Percentiles rank a stretch among this genome's conserved stretches.
Evolutionary conservation across 306 rosid genomes (phyloP).

Genomic region (Corylus americana): DNA sequence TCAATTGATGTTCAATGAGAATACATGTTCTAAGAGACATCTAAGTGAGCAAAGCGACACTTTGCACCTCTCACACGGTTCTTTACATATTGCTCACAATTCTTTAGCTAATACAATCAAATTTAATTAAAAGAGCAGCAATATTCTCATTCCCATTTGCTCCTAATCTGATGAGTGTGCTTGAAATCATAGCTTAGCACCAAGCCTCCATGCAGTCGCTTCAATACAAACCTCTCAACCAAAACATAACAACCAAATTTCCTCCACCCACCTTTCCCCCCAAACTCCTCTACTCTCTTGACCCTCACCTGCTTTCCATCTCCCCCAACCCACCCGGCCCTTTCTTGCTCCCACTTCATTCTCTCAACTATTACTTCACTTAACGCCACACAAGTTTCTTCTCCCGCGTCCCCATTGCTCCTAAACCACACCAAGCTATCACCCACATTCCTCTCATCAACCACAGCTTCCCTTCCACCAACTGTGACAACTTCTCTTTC

Average conservation of each 20-base stretch:
- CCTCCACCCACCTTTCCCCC: slow-evolving; percentile 29
- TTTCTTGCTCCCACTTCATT: slow-evolving; percentile 43
- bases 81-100: neutral
- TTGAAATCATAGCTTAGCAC: slow-evolving; percentile 35
- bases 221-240: slow-evolving; percentile 42
- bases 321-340: slow-evolving; percentile 29
- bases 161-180: slow-evolving; percentile 40
- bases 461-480: slow-evolving; percentile 13
- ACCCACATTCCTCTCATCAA: neutral
- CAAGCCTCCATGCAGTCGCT: slow-evolving; percentile 36
- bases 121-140: neutral
- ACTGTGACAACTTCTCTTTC: slow-evolving; percentile 26
- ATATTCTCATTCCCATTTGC: slow-evolving; percentile 37
- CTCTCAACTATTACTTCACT: slow-evolving; percentile 32
- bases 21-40: too few relatives aligned
- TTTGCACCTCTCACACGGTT: too few relatives aligned
- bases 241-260: slow-evolving; percentile 42
- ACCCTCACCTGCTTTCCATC: slow-evolving; percentile 12
- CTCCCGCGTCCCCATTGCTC: slow-evolving; percentile 8
- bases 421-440: slow-evolving; percentile 36
- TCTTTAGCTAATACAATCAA: neutral
- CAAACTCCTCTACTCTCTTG: slow-evolving; percentile 33
- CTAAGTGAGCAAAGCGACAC: too few relatives aligned
- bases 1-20: too few relatives aligned
- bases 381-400: slow-evolving; percentile 19